These are phyloP conservation scores for Rhododendron simsii DNA, from an alignment of 148 eudicot species.

Conservation along the genomic window DNA sequence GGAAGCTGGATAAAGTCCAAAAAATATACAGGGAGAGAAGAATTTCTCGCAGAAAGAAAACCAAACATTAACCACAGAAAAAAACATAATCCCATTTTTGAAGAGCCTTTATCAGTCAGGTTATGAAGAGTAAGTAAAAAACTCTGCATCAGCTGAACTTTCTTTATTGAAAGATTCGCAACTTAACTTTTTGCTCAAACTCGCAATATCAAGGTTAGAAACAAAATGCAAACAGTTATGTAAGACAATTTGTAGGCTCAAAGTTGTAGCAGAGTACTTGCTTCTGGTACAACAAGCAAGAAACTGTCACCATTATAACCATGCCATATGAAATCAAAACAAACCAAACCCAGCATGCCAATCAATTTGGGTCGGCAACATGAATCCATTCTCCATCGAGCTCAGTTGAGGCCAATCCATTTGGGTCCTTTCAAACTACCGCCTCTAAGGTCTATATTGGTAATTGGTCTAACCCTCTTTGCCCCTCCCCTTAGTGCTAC, in stretches of 20 bases:
- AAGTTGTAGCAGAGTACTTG: background rate
- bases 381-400: background rate
- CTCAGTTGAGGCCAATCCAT: background rate
- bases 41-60: background rate
- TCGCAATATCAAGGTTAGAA: background rate
- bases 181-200: background rate
- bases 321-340: background rate
- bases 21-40: background rate
- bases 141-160: background rate
- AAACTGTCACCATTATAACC: background rate
- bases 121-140: background rate
- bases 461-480: background rate
- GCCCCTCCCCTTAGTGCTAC: background rate
- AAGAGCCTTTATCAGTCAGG: background rate
- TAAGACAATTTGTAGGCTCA: background rate
- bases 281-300: background rate
- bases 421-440: background rate
- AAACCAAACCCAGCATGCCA: background rate
- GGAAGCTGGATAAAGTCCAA: background rate
- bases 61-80: background rate
- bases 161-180: background rate
- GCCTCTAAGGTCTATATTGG: background rate
- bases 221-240: background rate
- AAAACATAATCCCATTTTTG: background rate
- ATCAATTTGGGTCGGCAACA: background rate